Percentiles rank a stretch among this genome's conserved stretches.
These are phyloP conservation scores for Oryza rufipogon DNA, from an alignment of 176 grass and related monocot genomes.

Conservation along the genomic window DNA sequence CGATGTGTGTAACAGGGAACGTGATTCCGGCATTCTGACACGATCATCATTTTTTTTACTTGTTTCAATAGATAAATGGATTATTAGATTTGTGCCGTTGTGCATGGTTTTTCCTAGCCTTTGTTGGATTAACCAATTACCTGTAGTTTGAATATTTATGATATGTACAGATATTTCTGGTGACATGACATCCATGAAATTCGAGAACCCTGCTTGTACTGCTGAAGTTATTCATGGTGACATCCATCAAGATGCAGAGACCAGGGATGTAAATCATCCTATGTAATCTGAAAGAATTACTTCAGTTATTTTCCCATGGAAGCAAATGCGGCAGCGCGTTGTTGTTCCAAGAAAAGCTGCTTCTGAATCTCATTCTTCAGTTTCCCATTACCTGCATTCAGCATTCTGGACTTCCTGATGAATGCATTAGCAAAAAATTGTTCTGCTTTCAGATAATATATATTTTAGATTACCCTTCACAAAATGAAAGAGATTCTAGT, in stretches of 20 bases:
- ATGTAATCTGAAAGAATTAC: no score
- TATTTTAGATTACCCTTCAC: no score
- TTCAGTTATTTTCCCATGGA: not conserved
- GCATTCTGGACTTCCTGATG: no score
- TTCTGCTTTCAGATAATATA: no score
- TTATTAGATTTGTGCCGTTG: not conserved
- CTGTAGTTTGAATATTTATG: not conserved
- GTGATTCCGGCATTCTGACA: not conserved
- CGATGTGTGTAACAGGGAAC: constrained; percentile 4
- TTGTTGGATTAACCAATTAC: not conserved
- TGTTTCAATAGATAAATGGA: constrained; percentile 7
- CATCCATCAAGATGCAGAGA: no score
- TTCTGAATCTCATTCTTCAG: not conserved
- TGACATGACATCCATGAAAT: no score
- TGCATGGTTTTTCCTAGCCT: not conserved
- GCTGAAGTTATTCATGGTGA: not conserved
- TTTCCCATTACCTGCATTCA: not conserved
- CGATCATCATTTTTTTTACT: constrained; percentile 8
- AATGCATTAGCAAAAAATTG: no score
- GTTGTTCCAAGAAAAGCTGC: no score
- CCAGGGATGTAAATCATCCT: no score
- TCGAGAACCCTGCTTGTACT: not conserved
- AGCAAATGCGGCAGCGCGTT: not conserved
- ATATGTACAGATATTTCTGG: not conserved
- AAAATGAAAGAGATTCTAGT: no score